Conservation (phyloP, 2,329 filamentous ascomycete species). For the Macroventuria anomochaeta region DNA sequence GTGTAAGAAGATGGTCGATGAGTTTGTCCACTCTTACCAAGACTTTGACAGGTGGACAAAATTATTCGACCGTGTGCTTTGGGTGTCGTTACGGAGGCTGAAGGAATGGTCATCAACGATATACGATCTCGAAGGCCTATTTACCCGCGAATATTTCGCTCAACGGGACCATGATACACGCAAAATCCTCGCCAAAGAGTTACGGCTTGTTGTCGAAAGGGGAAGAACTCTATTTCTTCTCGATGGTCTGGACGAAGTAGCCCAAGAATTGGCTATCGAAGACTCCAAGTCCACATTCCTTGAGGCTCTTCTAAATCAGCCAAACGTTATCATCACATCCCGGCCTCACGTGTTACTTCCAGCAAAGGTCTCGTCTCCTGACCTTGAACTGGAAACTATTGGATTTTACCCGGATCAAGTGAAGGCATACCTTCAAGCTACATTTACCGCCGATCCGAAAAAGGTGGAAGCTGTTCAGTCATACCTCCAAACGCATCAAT, state of each 20-base stretch:
- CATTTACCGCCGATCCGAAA: neutral
- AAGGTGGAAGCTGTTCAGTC: neutral
- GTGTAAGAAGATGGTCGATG: constrained; percentile 7
- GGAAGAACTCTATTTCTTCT: neutral
- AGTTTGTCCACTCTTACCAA: neutral
- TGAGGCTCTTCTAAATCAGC: neutral
- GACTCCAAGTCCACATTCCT: neutral
- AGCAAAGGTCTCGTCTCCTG: neutral
- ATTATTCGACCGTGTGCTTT: neutral
- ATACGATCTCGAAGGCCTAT: neutral
- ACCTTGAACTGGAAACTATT: neutral
- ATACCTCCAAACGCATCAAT: neutral
- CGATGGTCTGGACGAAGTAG: neutral
- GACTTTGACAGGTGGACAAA: too few relatives aligned
- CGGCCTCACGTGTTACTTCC: neutral
- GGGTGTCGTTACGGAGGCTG: neutral
- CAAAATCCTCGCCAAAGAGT: too few relatives aligned
- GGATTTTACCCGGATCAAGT: neutral
- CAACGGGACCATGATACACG: too few relatives aligned
- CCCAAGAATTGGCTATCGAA: neutral
- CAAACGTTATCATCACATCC: neutral
- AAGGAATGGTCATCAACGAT: neutral
- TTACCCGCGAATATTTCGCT: neutral
- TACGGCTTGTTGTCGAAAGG: neutral
- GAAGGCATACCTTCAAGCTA: neutral